Evolutionary conservation across 176 grass and related monocot genomes (phyloP).

Genomic region (Saccharum spontaneum): DNA sequence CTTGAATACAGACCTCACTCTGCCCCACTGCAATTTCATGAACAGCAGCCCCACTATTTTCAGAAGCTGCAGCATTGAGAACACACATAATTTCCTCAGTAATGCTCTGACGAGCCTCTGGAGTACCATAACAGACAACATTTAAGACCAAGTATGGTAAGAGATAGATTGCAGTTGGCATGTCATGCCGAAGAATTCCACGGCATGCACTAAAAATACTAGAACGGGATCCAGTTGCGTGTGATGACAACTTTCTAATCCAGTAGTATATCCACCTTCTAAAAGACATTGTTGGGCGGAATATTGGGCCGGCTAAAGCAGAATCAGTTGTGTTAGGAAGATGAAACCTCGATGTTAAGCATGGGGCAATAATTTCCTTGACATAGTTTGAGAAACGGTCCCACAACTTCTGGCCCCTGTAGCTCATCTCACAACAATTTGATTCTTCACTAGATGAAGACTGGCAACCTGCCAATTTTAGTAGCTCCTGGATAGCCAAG

Average conservation of each 20-base stretch:
- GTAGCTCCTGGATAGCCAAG: slow-evolving; percentile 96
- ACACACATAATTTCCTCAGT: slow-evolving; percentile 91
- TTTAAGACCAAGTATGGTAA: slow-evolving; percentile 94
- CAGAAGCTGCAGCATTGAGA: slow-evolving; percentile 86
- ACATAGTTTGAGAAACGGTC: slow-evolving; percentile 84
- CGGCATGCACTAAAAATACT: slow-evolving; percentile 89
- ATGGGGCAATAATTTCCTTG: slow-evolving; percentile 96
- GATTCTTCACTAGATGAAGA: slow-evolving; percentile 58
- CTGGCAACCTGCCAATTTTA: slow-evolving; percentile 83
- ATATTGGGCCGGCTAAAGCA: slow-evolving; percentile 63
- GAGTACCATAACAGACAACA: slow-evolving; percentile 86
- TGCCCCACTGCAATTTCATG: slow-evolving; percentile 73
- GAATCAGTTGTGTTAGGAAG: slow-evolving; percentile 72
- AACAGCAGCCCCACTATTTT: slow-evolving; percentile 70
- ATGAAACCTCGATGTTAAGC: slow-evolving; percentile 90
- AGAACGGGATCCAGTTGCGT: slow-evolving; percentile 71
- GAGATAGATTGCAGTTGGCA: slow-evolving; percentile 88
- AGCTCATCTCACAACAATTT: slow-evolving; percentile 56
- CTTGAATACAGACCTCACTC: slow-evolving; percentile 93
- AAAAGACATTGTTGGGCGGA: slow-evolving; percentile 84
- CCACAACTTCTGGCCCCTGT: slow-evolving; percentile 82
- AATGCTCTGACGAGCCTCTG: slow-evolving; percentile 81
- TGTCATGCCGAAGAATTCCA: slow-evolving; percentile 89
- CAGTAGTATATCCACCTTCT: slow-evolving; percentile 90
- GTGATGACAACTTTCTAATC: slow-evolving; percentile 80